phyloP scores from a whole-genome alignment of 2,329 filamentous ascomycete species.

The Thelonectria olida region DNA sequence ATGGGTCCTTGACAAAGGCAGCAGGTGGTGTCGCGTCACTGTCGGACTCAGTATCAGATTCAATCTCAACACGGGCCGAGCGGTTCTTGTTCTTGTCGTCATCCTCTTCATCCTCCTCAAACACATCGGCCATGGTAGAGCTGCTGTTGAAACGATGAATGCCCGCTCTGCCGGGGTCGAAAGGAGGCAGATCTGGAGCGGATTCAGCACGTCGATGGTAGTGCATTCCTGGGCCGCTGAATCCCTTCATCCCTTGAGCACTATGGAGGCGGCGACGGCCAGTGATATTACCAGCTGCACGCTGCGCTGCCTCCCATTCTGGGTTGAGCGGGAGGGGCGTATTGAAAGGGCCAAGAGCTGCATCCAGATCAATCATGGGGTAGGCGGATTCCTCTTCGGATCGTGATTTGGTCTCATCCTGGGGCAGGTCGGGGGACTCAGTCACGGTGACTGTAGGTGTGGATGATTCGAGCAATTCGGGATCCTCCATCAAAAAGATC shows the following conservation, averaged over 20 bases:
- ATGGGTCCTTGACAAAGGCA: constrained; percentile 30
- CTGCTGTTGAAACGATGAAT: constrained; percentile 72
- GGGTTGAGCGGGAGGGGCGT: constrained; percentile 73
- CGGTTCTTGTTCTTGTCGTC: constrained; percentile 57
- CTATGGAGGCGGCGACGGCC: constrained; percentile 78
- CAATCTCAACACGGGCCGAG: constrained; percentile 47
- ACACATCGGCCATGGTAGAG: constrained; percentile 85
- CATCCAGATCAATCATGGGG: constrained; percentile 92
- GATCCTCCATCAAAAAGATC: constrained; percentile 41
- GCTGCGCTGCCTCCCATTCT: constrained; percentile 74
- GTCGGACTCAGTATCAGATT: constrained; percentile 60
- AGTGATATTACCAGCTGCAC: constrained; percentile 58
- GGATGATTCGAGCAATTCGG: constrained; percentile 37
- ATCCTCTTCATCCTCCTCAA: constrained; percentile 83
- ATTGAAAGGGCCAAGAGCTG: constrained; percentile 91
- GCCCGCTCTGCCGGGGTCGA: constrained; percentile 68
- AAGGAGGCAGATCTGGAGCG: constrained; percentile 80
- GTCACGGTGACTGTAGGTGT: constrained; percentile 54
- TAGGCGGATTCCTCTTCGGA: constrained; percentile 72
- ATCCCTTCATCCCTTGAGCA: constrained; percentile 75
- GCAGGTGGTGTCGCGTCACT: constrained; percentile 48
- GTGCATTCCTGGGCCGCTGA: constrained; percentile 74
- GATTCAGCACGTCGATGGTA: constrained; percentile 84
- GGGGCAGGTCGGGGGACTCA: constrained; percentile 46
- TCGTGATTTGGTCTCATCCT: constrained; percentile 46